Evolutionary conservation across 2,329 filamentous ascomycete genomes (phyloP), one percentile per base, ranked within the genome.

Genomic region (Ceratocystis ficicola): DNA sequence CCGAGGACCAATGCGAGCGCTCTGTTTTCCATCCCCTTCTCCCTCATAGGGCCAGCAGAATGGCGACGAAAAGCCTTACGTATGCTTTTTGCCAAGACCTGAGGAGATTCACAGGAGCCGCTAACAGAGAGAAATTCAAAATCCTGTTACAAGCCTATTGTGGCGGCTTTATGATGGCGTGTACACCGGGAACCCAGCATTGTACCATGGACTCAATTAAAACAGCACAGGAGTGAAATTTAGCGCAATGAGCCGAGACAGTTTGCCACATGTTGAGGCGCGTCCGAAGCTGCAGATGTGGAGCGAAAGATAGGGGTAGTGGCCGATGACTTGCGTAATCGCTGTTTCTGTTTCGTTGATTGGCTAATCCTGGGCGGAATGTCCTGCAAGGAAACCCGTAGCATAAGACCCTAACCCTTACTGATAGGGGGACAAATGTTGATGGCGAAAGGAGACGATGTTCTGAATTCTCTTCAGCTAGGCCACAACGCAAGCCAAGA

Each of bases 71-170:
- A 59, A 36, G 12, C 28, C 55, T 59, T 59, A 59, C 55, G 55
- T 59, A 59, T 59, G 32, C 55, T 20, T n/a, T 59, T 59, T 36
- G 55, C 55, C 55, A 59, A 59, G 55, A n/a, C 55, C 2, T 28
- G 5, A 59, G 55, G 28, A 30, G 12, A 6, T n/a, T 59, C 15
- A 36, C 17, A 36, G 30, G 28, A n/a, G 28, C 55, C 55, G 22
- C 25, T 17, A 17, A 57, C 46, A 22, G 22, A 8, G 25, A 22
- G 25, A 0, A 17, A 15, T 32, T 57, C 2, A 30, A 30, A 1
- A 59, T 36, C 52, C 52, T 32, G 17, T 5, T 10, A 28, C 12
- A 28, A 22, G 8, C 20, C 17, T 22, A 48, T 46, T 15, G 6
- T 7, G 5, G 20, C 48, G 25, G 48, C 5, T 22, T 25, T 8